Percentiles rank a stretch among this genome's conserved stretches.
phyloP scores from a whole-genome alignment of 2,329 filamentous ascomycete species.

The Penicillium sp. region DNA sequence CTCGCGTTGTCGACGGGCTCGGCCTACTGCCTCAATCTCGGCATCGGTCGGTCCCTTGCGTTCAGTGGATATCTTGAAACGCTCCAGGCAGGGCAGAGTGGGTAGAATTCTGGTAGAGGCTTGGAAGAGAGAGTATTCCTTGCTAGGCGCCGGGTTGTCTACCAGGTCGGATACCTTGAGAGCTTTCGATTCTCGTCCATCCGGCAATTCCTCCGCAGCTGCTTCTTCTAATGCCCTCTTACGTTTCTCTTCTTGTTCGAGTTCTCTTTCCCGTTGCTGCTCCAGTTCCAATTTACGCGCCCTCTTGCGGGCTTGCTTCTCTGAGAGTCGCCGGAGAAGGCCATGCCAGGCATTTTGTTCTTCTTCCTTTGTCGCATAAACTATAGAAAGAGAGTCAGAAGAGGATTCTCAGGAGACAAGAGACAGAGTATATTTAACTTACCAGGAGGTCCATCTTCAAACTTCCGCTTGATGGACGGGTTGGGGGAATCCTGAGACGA shows the following conservation, averaged over 20 bases:
- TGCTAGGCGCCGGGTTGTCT: slow-evolving; percentile 11
- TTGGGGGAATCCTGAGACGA: not conserved
- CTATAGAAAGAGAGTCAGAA: not conserved
- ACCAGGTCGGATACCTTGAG: slow-evolving; percentile 23
- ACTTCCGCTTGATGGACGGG: not conserved
- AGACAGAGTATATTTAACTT: not conserved
- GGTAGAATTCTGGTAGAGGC: slow-evolving; percentile 35
- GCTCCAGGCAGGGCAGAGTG: slow-evolving; percentile 31
- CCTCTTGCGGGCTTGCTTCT: slow-evolving; percentile 17
- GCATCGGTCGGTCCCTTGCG: slow-evolving; percentile 23
- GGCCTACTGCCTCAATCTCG: slow-evolving; percentile 15
- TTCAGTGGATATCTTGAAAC: slow-evolving; percentile 26
- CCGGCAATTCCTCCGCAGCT: slow-evolving; percentile 22
- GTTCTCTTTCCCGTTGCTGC: not conserved
- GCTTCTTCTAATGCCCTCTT: slow-evolving; percentile 31
- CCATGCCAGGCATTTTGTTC: slow-evolving; percentile 3
- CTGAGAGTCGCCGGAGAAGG: slow-evolving; percentile 16
- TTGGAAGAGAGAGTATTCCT: slow-evolving; percentile 27
- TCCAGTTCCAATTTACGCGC: not conserved
- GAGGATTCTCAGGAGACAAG: not conserved
- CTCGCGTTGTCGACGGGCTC: slow-evolving; percentile 21
- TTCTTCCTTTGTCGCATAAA: slow-evolving; percentile 7
- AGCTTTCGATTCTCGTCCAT: slow-evolving; percentile 21
- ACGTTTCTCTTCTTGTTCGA: slow-evolving; percentile 13
- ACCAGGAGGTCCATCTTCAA: not conserved